Base-by-base conservation (phyloP, 108 stramenopile genomes). In the Nitzschia inconspicua region DNA sequence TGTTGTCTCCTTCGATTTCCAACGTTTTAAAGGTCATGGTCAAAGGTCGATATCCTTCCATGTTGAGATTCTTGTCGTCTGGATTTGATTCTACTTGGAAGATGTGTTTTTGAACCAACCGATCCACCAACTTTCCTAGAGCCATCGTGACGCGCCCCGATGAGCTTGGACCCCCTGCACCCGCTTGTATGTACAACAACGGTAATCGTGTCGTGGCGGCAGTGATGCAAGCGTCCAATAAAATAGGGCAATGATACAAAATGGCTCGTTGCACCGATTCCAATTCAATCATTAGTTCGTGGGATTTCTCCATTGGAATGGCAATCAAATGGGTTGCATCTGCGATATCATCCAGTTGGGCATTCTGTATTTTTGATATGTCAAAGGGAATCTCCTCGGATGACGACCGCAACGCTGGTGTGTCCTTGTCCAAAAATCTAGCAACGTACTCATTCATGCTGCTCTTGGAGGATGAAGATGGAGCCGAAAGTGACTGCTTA, bases 211-310 rank as follows among this genome's bases (percentile, higher is more conserved):
- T 72, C 23, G 61, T 55, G 22, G 79, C 76, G 0, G 82, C 83
- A 44, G 70, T 68, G 41, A 92, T 62, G 50, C 90, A 92, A 11
- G 90, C 78, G 31, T 88, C 75, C 10, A 85, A 61, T 29, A 92
- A 63, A 49, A 80, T 44, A 16, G 90, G 90, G 58, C 86, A 88
- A 62, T 92, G 83, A 59, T 86, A 77, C 28, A 92, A 58, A 48
- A 92, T 70, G 11, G 86, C 85, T 10, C 85, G 72, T 70, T 92
- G 86, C 18, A 88, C 78, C 20, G 82, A 69, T 48, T 84, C 84
- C 44, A 91, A 51, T 61, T 87, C 86, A 18, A 87, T 56, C 56
- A 76, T 39, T 0, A 91, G 75, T 47, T 91, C 84, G 50, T 85
- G 73, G 19, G 72, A 75, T n/a, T 65, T 37, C 4, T 75, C 82